These are phyloP conservation scores for Luffa aegyptiaca DNA, from an alignment of 306 rosid genomes.

Conservation along the genomic window DNA sequence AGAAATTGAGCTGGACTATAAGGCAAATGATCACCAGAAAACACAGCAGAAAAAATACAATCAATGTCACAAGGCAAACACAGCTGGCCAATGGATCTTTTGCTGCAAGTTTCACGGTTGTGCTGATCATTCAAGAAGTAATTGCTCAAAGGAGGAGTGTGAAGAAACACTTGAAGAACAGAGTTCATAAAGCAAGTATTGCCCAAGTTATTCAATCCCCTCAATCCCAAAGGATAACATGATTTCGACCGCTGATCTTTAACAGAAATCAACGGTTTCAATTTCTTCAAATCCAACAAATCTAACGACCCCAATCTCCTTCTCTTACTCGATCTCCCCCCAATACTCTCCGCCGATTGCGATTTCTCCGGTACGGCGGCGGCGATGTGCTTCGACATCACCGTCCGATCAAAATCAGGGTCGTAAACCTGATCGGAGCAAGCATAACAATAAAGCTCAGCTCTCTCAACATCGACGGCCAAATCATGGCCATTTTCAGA, in stretches of 20 bases:
- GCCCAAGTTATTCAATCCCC: conserved; percentile 84
- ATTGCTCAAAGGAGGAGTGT: conserved; percentile 62
- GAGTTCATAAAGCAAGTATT: conserved; percentile 90
- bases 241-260: conserved; percentile 59
- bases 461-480: conserved; percentile 71
- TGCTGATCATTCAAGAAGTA: conserved; percentile 71
- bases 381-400: conserved; percentile 57
- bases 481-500: conserved; percentile 44
- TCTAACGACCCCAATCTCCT: conserved; percentile 40
- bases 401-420: conserved; percentile 71
- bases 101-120: conserved; percentile 41
- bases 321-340: conserved; percentile 72
- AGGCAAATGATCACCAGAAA: conserved; percentile 30
- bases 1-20: conserved; percentile 37
- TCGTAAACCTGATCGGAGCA: conserved; percentile 86
- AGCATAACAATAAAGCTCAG: conserved; percentile 68
- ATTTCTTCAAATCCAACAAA: conserved; percentile 31
- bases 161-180: conserved; percentile 73
- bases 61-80: conserved; percentile 33
- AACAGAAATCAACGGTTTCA: conserved; percentile 21
- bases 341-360: conserved; percentile 43
- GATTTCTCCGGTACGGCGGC: conserved; percentile 13
- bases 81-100: conserved; percentile 27
- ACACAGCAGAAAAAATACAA: conserved; percentile 27
- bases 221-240: conserved; percentile 73